Base-by-base conservation (phyloP, 306 rosid species). In the Prunus mume region DNA sequence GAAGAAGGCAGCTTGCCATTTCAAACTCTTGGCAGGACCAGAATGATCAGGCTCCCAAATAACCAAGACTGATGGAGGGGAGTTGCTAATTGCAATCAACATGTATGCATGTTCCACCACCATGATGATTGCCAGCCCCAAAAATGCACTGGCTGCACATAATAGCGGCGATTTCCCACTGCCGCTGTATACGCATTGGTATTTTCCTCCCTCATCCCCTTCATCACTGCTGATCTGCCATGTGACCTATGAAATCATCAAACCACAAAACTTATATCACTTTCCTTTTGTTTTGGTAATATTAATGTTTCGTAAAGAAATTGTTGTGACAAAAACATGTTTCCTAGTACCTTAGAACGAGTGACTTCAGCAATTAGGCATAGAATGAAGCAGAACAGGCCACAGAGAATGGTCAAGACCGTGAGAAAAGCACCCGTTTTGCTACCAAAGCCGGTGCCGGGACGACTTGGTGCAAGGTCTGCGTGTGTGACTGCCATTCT, bases 341-440 rank as follows among this genome's bases (percentile, higher is more conserved):
- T 24, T 17, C 4, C 18, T 27, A 9, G 74, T 83, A 92, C 99
- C 97, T 85, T 87, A 9, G 99, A 96, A 76, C 98, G 99, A 2
- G 96, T 89, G 74, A 93, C 88, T 84, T 96, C 99, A 8, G 99
- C 93, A 43, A 92, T 63, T 77, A 92, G 93, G 63, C 97, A 96
- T 2, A 96, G 86, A 80, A 91, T 61, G 96, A 96, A 92, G 82
- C 93, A 92, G 1, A 80, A 50, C 38, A 92, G 86, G 77, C 99
- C 99, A 24, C 81, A 81, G 14, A 96, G 86, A 55, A 92, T 83
- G 60, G 98, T 89, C 25, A 89, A 78, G 47, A 89, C 81, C 71
- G 86, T 82, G 25, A 91, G 79, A 65, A 83, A 78, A 18, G 83
- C 88, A 22, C 96, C 96, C 5, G 89, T 78, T 86, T 92, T 96